A percentile compares a stretch with the other conserved stretches of the same genome.
Conservation (phyloP, 2,329 filamentous ascomycete species). For the Leptographium wingfieldii region DNA sequence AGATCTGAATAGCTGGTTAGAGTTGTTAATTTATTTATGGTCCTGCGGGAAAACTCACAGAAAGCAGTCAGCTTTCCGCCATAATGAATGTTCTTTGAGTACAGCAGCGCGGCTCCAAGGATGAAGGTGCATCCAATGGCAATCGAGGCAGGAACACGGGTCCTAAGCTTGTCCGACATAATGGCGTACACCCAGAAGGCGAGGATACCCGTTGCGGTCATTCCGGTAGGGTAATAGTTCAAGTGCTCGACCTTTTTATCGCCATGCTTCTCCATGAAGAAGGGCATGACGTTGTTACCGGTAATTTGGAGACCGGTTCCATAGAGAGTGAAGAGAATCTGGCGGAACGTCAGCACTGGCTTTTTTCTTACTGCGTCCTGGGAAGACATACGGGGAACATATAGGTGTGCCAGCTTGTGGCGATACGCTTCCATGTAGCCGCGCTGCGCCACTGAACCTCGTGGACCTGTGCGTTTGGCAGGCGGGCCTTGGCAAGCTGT, state of each 20-base stretch:
- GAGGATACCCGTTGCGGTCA: slow-evolving; percentile 44
- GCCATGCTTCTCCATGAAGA: slow-evolving; percentile 35
- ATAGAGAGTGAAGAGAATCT: background rate
- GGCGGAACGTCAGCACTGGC: slow-evolving; percentile 53
- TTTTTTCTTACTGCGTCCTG: background rate
- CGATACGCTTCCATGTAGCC: slow-evolving; percentile 31
- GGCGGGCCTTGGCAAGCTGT: slow-evolving; percentile 24
- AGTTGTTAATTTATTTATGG: background rate
- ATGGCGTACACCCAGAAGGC: slow-evolving; percentile 20
- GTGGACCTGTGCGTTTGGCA: slow-evolving; percentile 21
- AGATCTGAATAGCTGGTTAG: background rate
- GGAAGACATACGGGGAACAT: background rate
- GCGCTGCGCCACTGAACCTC: slow-evolving; percentile 37
- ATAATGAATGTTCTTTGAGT: too few relatives aligned
- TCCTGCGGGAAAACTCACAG: background rate
- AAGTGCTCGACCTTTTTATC: slow-evolving; percentile 33
- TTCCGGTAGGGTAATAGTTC: slow-evolving; percentile 44
- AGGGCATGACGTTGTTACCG: slow-evolving; percentile 43
- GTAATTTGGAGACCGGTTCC: slow-evolving; percentile 46
- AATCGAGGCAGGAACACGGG: background rate
- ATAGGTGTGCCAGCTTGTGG: slow-evolving; percentile 23
- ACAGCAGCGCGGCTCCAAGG: background rate
- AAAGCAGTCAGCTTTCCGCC: background rate
- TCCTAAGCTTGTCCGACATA: background rate
- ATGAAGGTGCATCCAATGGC: background rate